Evolutionary conservation across 768 basidiomycete species (phyloP).

Genomic region (Multifurca ochricompacta): DNA sequence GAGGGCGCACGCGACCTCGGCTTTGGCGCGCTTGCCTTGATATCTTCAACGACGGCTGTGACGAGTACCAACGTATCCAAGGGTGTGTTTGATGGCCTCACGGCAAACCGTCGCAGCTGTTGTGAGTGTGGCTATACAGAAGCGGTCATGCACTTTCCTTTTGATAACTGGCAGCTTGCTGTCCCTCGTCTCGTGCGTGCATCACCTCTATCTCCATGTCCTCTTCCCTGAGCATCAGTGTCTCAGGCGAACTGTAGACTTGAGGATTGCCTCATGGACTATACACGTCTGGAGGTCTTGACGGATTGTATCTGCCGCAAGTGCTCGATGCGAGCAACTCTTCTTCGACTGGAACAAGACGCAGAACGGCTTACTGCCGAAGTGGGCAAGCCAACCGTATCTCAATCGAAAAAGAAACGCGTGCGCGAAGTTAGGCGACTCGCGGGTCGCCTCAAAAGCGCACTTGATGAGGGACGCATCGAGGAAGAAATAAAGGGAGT

Average conservation of each 20-base stretch:
- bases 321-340: conserved; percentile 80
- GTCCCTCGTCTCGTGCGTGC: conserved; percentile 46
- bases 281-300: conserved; percentile 81
- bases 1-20: conserved; percentile 69
- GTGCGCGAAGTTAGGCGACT: conserved; percentile 64
- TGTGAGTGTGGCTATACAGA: conserved; percentile 88
- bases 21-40: conserved; percentile 45
- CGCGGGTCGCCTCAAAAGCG: conserved; percentile 49
- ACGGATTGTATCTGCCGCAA: conserved; percentile 90
- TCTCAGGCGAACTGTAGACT: conserved; percentile 57
- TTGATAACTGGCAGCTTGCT: conserved; percentile 78
- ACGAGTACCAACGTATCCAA: conserved; percentile 38
- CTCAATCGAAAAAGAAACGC: conserved; percentile 68
- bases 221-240: neutral
- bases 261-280: conserved; percentile 81
- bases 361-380: conserved; percentile 42
- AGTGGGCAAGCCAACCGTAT: conserved; percentile 35
- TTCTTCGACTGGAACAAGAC: conserved; percentile 54
- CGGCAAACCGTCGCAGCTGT: conserved; percentile 85
- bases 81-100: conserved; percentile 83
- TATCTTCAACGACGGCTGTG: conserved; percentile 19
- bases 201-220: conserved; percentile 35
- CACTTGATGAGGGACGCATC: conserved; percentile 65
- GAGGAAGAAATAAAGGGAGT: conserved; percentile 82
- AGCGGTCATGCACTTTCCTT: conserved; percentile 85